Percentiles rank a stretch among this genome's conserved stretches.
Evolutionary conservation across 2,329 filamentous ascomycete species (phyloP).

Genomic region (Dichotomopilus funicola): DNA sequence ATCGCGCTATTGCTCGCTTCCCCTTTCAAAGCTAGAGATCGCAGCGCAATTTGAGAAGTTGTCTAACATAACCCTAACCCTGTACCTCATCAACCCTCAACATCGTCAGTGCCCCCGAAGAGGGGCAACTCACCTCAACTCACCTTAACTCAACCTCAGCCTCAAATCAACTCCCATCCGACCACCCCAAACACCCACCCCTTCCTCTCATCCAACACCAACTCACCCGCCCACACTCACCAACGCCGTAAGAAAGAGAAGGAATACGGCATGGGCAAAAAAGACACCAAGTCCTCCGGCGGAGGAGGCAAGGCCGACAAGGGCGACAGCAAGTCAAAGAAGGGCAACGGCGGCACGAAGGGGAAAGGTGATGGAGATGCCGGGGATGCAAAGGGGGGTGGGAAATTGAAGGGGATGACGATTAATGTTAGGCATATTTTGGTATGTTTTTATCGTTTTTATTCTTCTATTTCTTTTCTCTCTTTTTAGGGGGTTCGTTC

Average conservation of each 20-base stretch:
- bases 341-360: slow-evolving; percentile 27
- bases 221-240: no score
- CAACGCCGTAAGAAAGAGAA: background rate
- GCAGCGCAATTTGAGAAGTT: no score
- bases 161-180: no score
- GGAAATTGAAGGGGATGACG: slow-evolving; percentile 47
- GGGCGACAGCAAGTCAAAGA: slow-evolving; percentile 20
- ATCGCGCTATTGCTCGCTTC: no score
- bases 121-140: no score
- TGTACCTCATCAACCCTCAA: no score
- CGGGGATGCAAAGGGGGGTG: slow-evolving; percentile 15
- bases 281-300: slow-evolving; percentile 18
- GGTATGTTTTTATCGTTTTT: slow-evolving; percentile 32
- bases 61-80: no score
- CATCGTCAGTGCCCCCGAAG: no score
- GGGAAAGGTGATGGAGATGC: slow-evolving; percentile 22
- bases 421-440: slow-evolving; percentile 73
- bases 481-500: background rate
- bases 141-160: no score
- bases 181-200: no score
- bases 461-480: background rate
- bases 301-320: slow-evolving; percentile 3
- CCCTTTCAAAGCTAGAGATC: no score
- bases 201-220: no score
- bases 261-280: slow-evolving; percentile 29